Conservation (phyloP, 345 rosid genomes). For the Sapria himalayana region DNA sequence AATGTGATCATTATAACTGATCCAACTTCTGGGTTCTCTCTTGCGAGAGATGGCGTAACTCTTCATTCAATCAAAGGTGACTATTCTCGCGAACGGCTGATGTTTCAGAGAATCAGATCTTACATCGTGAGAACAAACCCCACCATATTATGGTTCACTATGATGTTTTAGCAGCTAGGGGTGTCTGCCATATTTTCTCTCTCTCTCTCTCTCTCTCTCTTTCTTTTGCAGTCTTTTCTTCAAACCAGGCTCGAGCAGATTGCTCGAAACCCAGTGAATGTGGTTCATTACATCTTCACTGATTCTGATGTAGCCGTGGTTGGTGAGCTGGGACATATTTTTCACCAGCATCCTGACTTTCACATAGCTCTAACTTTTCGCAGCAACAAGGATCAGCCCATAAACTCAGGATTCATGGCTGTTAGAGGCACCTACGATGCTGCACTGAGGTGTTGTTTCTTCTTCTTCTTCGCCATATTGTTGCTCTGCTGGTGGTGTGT, state of each 20-base stretch:
- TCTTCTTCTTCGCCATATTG: background rate
- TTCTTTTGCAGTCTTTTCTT: constrained; percentile 38
- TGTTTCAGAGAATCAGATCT: constrained; percentile 97
- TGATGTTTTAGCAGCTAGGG: no score
- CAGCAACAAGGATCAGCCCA: constrained; percentile 82
- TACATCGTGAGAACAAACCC: constrained; percentile 80
- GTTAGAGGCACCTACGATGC: constrained; percentile 75
- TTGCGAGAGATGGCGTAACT: constrained; percentile 28
- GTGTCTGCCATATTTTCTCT: no score
- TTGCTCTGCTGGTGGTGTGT: no score
- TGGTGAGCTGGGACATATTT: constrained; percentile 41
- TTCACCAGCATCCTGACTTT: constrained; percentile 34
- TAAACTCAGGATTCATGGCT: constrained; percentile 87
- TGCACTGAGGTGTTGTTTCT: constrained; percentile 30
- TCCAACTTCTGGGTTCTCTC: constrained; percentile 54
- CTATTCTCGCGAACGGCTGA: constrained; percentile 68
- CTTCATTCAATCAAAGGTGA: constrained; percentile 56
- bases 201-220: no score
- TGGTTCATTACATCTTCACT: constrained; percentile 52
- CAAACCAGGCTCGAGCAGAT: constrained; percentile 32
- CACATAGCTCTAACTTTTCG: constrained; percentile 80
- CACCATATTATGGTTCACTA: no score
- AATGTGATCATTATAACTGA: constrained; percentile 56
- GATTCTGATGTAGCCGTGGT: constrained; percentile 83
- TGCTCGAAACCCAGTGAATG: constrained; percentile 14